These are phyloP conservation scores for Akanthomyces uredinophilus DNA, from an alignment of 2,329 filamentous ascomycete species.

Conservation along the genomic window DNA sequence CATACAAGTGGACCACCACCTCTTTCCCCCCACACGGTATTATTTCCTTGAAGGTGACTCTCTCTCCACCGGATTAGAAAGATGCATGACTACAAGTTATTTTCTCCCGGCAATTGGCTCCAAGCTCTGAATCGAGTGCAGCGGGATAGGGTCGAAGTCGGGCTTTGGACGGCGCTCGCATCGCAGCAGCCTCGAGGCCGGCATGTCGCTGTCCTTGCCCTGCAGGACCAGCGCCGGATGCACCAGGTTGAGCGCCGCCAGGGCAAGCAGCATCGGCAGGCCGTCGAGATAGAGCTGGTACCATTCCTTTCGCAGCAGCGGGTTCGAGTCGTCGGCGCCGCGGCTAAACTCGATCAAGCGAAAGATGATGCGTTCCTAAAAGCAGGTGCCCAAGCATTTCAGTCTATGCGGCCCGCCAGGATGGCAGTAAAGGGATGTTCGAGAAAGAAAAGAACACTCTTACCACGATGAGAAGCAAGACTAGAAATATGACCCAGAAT, in stretches of 20 bases:
- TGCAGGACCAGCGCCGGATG: constrained; percentile 27
- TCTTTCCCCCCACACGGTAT: not conserved
- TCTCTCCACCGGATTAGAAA: not conserved
- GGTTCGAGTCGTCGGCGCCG: constrained; percentile 26
- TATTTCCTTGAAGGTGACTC: not conserved
- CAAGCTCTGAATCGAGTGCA: not conserved
- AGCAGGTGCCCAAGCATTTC: not conserved
- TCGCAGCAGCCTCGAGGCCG: constrained; percentile 7
- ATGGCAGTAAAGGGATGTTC: too few relatives aligned
- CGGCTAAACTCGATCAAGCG: constrained; percentile 45
- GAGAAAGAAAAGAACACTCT: too few relatives aligned
- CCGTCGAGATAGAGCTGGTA: constrained; percentile 42
- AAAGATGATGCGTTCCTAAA: constrained; percentile 42
- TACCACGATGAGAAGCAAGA: constrained; percentile 30
- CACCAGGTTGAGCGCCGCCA: constrained; percentile 32
- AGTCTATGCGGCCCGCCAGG: too few relatives aligned
- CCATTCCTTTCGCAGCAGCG: constrained; percentile 29
- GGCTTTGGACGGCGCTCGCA: not conserved
- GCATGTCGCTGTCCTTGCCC: constrained; percentile 15
- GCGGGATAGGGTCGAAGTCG: constrained; percentile 1
- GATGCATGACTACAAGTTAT: not conserved
- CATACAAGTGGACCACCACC: not conserved
- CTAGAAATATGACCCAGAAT: constrained; percentile 24
- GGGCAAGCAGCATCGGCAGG: constrained; percentile 36
- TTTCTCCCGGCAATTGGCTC: not conserved